phyloP scores from a whole-genome alignment of 768 basidiomycete genomes.

The Boletus pseudo-olivaceus region DNA sequence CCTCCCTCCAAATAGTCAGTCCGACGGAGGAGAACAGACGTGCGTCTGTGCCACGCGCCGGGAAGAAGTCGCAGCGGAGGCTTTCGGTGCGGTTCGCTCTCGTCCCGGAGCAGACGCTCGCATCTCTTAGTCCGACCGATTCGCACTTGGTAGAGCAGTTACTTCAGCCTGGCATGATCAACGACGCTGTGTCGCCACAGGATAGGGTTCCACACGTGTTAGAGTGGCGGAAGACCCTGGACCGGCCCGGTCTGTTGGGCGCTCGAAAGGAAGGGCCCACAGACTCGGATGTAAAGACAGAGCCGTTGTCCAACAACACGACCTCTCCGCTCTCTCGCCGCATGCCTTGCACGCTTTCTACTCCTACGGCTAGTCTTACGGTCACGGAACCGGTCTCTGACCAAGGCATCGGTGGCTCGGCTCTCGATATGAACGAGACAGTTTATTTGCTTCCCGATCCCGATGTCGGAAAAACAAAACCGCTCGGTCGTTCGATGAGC shows the following conservation, averaged over 20 bases:
- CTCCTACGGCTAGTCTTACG: conserved; percentile 41
- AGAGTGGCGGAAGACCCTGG: conserved; percentile 33
- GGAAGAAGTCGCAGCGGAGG: conserved; percentile 16
- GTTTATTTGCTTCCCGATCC: conserved; percentile 21
- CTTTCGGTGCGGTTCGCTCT: conserved; percentile 32
- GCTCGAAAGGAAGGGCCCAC: conserved; percentile 31
- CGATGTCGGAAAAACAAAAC: conserved; percentile 16
- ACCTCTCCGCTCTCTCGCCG: conserved; percentile 26
- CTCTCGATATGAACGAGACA: conserved; percentile 25
- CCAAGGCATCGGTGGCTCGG: conserved; percentile 27
- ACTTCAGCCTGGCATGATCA: conserved; percentile 41
- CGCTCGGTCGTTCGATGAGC: conserved; percentile 50
- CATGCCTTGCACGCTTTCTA: conserved; percentile 57
- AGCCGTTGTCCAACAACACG: neutral
- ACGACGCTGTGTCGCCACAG: conserved; percentile 18
- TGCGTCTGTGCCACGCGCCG: conserved; percentile 2
- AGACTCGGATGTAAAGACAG: neutral
- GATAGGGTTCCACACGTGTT: conserved; percentile 29
- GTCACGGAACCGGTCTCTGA: conserved; percentile 31
- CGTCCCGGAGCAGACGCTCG: conserved; percentile 40
- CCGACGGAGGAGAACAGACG: conserved; percentile 17
- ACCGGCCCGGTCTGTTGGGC: conserved; percentile 31
- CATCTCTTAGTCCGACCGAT: conserved; percentile 48
- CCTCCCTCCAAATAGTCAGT: conserved; percentile 42
- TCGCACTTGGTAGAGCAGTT: conserved; percentile 46